These are phyloP conservation scores for Trichophyton verrucosum DNA, from an alignment of 2,329 filamentous ascomycete genomes.

Conservation along the genomic window DNA sequence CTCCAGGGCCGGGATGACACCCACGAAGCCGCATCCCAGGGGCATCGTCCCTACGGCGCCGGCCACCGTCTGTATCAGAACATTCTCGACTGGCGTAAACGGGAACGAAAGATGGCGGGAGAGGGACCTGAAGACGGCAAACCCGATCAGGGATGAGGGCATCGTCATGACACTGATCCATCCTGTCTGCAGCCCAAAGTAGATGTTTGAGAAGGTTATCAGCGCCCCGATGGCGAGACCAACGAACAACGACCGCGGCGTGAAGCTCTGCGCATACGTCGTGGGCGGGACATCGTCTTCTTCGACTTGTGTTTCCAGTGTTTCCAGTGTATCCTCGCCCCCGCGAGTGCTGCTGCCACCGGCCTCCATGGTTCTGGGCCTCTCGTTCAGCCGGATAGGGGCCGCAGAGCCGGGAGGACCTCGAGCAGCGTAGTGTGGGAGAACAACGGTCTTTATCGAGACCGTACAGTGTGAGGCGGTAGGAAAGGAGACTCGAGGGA, in stretches of 20 bases:
- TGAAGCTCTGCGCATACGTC: slow-evolving; percentile 54
- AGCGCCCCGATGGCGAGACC: slow-evolving; percentile 76
- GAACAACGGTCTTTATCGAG: neutral
- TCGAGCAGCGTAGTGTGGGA: neutral
- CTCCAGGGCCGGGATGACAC: slow-evolving; percentile 84
- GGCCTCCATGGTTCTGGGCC: neutral
- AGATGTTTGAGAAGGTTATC: slow-evolving; percentile 95
- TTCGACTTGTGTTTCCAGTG: neutral
- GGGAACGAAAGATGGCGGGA: slow-evolving; percentile 61
- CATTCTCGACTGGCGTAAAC: slow-evolving; percentile 92
- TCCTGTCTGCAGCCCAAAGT: slow-evolving; percentile 90
- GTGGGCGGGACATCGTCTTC: neutral
- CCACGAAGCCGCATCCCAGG: slow-evolving; percentile 86
- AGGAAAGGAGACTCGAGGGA: neutral
- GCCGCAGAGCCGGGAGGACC: neutral
- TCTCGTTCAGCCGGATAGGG: neutral
- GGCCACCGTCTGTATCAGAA: slow-evolving; percentile 89
- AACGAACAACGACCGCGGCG: slow-evolving; percentile 62
- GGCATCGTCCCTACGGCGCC: slow-evolving; percentile 96
- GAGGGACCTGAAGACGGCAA: slow-evolving; percentile 78
- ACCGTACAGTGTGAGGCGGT: neutral
- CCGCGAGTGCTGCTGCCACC: neutral
- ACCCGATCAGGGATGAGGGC: slow-evolving; percentile 87
- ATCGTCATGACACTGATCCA: slow-evolving; percentile 88
- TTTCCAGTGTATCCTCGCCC: neutral